Evolutionary conservation across 345 rosid genomes (phyloP), one percentile per base, ranked within the genome.

Genomic region (Sapria himalayana): DNA sequence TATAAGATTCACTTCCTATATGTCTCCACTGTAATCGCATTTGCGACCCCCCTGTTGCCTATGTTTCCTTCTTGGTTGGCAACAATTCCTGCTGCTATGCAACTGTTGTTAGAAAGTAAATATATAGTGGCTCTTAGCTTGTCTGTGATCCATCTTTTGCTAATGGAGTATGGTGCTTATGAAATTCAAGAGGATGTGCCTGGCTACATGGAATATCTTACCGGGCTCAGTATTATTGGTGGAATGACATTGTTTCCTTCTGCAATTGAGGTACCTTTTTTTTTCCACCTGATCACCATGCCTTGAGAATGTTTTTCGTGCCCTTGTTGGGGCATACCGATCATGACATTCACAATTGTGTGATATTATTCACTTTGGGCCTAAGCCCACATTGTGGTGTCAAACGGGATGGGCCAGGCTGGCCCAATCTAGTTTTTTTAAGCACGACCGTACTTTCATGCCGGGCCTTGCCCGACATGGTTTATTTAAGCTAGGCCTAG

Each of bases 191-290:
- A 82, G 65, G 91, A 73, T 25, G 63, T 89, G 56, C 95, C 95
- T 1, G 95, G 98, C 35, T 71, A 79, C 19, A 82, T 59, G 54
- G 78, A 58, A 25, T 82, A 82, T 54, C 70, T 89, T 18, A 82
- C 91, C 0, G 98, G 92, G 41, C 84, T 89, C 48, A 82, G 98
- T 60, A 82, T 89, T 51, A 74, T 89, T 20, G 98, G 98, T 51
- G 98, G 93, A 60, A 81, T 89, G 64, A 67, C 98, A 57, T 54
- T 89, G 58, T 89, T 89, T 59, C 84, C 81, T 49, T 82, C 95
- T 52, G 93, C 85, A 15, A 35, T 89, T 19, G 98, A 89, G 95
- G 94, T 89, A 70, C 42, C 16, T 31, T 24, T 25, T 45, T 21
- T 25, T 17, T 20, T 35, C 4, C 4, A 5, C 19, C 7, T 19